Base-by-base conservation (phyloP, 495 filamentous ascomycete species). In the Opeltia flavorubescens region DNA sequence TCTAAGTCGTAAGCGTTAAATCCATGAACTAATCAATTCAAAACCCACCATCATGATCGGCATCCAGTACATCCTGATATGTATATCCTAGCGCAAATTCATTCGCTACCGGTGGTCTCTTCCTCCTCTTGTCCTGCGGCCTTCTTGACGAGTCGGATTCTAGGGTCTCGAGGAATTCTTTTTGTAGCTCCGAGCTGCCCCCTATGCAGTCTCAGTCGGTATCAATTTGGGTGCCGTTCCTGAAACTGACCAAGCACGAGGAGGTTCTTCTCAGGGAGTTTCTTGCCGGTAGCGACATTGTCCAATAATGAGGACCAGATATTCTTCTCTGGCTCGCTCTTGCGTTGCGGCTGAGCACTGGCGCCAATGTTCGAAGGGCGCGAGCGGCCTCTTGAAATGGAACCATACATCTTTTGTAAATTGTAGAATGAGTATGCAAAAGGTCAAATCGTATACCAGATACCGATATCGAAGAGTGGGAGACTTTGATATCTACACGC, bases 301-400 rank as follows among this genome's bases (percentile, higher is more conserved):
- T 94, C 86, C 55, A 96, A 74, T 81, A 96, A 84, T 41, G 85
- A 86, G 45, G 78, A 89, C 89, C 89, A 96, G 64, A 95, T 84
- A 57, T 94, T 85, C 64, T 84, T 85, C 67, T 87, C 86, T 40
- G 73, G 70, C 50, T 80, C 79, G 66, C 84, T 86, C 66, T 82
- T 69, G 59, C 67, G 77, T 38, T 70, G 75, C 61, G 70, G 76
- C 53, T 70, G 72, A 39, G 42, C 55, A 46, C 58, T 46, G 29
- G 46, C 51, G 21, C 42, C 44, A 11, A 20, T 28, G 6, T 43
- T 21, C 11, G 44, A 28, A 9, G 25, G 7, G 4, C 43, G 33
- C 15, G 43, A 9, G 15, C 25, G 50, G 24, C 44, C 52, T 38
- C 33, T 43, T 12, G 25, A 44, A 17, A n/a, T 21, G 13, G 26